These are phyloP conservation scores for Garcia nutans DNA, from an alignment of 345 rosid genomes.

Conservation along the genomic window DNA sequence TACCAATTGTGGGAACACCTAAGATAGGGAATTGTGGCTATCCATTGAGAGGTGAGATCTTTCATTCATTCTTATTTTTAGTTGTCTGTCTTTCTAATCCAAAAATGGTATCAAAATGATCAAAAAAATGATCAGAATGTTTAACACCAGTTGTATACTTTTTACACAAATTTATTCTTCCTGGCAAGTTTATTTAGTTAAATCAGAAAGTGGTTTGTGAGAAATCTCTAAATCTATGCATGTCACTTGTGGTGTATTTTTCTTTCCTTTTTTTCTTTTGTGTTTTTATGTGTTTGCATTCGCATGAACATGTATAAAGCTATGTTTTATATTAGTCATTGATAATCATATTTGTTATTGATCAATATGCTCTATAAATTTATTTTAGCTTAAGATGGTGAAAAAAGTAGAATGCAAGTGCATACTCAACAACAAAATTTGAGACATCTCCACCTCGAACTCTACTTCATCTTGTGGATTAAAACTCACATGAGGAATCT, in stretches of 20 bases:
- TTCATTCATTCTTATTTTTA: neutral
- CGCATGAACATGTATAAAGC: neutral
- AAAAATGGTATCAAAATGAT: neutral
- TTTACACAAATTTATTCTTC: neutral
- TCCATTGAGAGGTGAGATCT: constrained; percentile 44
- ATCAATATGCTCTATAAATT: too few species aligned
- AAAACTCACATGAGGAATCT: too few species aligned
- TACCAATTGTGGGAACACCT: constrained; percentile 32
- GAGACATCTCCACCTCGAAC: too few species aligned
- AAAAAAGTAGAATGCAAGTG: too few species aligned
- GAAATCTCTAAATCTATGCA: neutral
- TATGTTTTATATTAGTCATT: neutral
- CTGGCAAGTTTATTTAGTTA: neutral
- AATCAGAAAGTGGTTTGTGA: neutral
- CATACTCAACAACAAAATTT: too few species aligned
- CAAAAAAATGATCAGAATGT: neutral
- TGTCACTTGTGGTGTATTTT: neutral
- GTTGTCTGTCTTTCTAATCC: neutral
- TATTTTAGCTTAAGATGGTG: too few species aligned
- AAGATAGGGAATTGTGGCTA: constrained; percentile 30
- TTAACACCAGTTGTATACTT: neutral
- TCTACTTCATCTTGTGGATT: too few species aligned
- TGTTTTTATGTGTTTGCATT: neutral
- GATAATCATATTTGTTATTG: neutral
- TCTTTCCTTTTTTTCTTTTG: too few species aligned